phyloP scores from a whole-genome alignment of 2,329 filamentous ascomycete species.

The Celoporthe dispersa region DNA sequence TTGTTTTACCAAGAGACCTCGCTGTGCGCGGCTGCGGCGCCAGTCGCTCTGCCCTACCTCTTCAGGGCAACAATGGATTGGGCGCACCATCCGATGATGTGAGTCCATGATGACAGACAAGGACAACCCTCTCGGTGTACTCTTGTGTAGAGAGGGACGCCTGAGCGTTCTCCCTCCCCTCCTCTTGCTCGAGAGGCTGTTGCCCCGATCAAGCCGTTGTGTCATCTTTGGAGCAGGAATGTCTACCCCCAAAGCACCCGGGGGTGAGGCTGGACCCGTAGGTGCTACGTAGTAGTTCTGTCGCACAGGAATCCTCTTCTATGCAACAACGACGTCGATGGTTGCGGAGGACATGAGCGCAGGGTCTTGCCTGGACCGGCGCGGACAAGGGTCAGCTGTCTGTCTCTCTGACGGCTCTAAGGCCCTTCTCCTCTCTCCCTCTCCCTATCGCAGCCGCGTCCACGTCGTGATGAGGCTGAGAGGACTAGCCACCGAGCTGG shows the following conservation, averaged over 20 bases:
- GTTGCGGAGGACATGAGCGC: not conserved
- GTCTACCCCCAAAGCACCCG: not conserved
- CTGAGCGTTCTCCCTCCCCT: not conserved
- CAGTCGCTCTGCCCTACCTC: not conserved
- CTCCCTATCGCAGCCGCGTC: not conserved
- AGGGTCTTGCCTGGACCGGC: slow-evolving; percentile 8
- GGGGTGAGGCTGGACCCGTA: slow-evolving; percentile 9
- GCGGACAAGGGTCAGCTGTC: slow-evolving; percentile 6
- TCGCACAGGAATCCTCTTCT: not conserved
- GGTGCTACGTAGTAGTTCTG: not conserved
- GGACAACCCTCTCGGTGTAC: not conserved
- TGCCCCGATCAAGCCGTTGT: slow-evolving; percentile 6
- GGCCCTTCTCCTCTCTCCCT: not conserved
- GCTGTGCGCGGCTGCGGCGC: not conserved
- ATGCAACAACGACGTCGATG: not conserved
- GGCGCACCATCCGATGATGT: slow-evolving; percentile 13
- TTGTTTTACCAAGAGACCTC: not conserved
- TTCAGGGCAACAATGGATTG: not conserved
- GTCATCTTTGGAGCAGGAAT: not conserved
- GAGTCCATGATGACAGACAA: slow-evolving; percentile 5
- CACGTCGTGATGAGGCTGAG: slow-evolving; percentile 1
- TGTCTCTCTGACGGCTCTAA: not conserved
- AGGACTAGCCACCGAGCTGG: slow-evolving; percentile 3
- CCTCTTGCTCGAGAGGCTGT: slow-evolving; percentile 2
- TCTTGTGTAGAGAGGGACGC: not conserved